Evolutionary conservation across 768 basidiomycete species (phyloP), one percentile per base, ranked within the genome.

Genomic region (Dacryopinax spathularia): DNA sequence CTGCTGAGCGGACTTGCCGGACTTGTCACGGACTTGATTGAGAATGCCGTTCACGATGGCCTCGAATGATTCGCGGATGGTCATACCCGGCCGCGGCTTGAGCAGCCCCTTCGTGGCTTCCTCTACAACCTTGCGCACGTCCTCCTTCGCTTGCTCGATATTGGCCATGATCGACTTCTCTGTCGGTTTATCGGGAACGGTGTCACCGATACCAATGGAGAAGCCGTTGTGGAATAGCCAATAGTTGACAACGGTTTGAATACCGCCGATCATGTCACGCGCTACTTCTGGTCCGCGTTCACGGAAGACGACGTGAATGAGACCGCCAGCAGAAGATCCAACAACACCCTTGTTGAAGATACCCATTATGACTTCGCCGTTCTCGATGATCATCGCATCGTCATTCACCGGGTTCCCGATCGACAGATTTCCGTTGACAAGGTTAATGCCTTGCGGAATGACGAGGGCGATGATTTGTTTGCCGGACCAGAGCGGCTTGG

Each of bases 201-300:
- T 98, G 75, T 98, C 96, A 36, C 95, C 96, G 66, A 99, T 99
- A 63, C 96, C 96, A 70, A 98, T 98, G 68, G 90, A 92, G 81
- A 98, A 99, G 35, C 96, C 95, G 66, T 94, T 94, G 76, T 99
- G 96, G 79, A 98, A 91, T 6, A 98, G 81, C 95, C 95, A 99
- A 74, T 84, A 98, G 75, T 99, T 97, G 76, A 98, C 92, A 63
- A 98, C 86, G 79, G 83, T 88, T 71, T 99, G 96, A 1, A 95
- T 78, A 20, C 93, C 94, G 9, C 89, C 91, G 77, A 98, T 97
- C 37, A 97, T 84, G 65, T 85, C 83, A 33, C 89, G 81, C 6
- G 92, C 91, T 18, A 88, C 86, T 70, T 95, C 91, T 1, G 91
- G 91, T 0, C 96, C 96, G 73, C 95, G 92, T 75, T 99, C 95